Evolutionary conservation across 2,329 filamentous ascomycete species (phyloP).

Genomic region (Falciphora oryzae): DNA sequence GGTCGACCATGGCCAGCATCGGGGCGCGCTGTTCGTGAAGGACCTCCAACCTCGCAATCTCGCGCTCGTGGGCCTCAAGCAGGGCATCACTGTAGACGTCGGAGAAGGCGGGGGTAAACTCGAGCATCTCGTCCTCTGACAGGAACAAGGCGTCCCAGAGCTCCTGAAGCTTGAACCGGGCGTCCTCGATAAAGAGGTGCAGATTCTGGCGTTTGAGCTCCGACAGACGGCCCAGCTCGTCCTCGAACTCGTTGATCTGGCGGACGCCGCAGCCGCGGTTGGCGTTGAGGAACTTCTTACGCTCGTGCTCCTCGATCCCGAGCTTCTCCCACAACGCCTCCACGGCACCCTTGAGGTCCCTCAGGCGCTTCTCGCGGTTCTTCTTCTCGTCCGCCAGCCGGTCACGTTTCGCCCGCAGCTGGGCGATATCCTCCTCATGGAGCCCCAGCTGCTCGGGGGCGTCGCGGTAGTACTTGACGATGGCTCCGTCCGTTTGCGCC

Average conservation of each 20-base stretch:
- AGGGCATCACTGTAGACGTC: slow-evolving; percentile 96
- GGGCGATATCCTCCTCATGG: slow-evolving; percentile 76
- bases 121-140: slow-evolving; percentile 97
- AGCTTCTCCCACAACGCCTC: slow-evolving; percentile 86
- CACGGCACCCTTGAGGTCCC: slow-evolving; percentile 70
- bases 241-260: slow-evolving; percentile 93
- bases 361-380: slow-evolving; percentile 67
- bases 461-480: slow-evolving; percentile 85
- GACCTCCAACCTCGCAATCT: slow-evolving; percentile 75
- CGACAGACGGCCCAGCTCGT: slow-evolving; percentile 78
- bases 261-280: slow-evolving; percentile 89
- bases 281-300: slow-evolving; percentile 75
- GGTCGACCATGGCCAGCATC: slow-evolving; percentile 75
- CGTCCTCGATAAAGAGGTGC: slow-evolving; percentile 93
- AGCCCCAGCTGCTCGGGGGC: slow-evolving; percentile 90
- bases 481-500: slow-evolving; percentile 79
- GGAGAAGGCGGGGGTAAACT: slow-evolving; percentile 94
- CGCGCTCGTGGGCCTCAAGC: slow-evolving; percentile 88
- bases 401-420: slow-evolving; percentile 69
- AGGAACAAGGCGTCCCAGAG: slow-evolving; percentile 94
- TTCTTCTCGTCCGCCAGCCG: slow-evolving; percentile 86
- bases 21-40: slow-evolving; percentile 84
- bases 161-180: slow-evolving; percentile 82
- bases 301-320: slow-evolving; percentile 73
- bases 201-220: slow-evolving; percentile 94